Evolutionary conservation across 2,329 filamentous ascomycete species (phyloP).

Genomic region (Aspergillus aculeatus): DNA sequence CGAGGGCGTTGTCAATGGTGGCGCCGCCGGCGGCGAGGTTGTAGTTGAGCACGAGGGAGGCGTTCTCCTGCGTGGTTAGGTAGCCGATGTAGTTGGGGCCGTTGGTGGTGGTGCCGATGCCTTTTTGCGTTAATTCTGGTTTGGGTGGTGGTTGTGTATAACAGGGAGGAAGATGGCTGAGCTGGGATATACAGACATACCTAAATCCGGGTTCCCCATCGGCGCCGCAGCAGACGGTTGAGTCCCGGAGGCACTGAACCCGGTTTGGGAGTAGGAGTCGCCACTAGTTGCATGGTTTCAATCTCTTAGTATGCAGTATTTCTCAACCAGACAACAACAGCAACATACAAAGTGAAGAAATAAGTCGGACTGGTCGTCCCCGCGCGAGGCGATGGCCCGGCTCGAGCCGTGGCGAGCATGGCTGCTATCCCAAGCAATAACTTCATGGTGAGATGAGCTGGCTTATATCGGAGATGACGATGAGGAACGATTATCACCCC

Average conservation of each 20-base stretch:
- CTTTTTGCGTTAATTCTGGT: slow-evolving; percentile 10
- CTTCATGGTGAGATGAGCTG: neutral
- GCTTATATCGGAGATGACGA: neutral
- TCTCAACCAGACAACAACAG: no score
- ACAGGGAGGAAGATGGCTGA: no score
- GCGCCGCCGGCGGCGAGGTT: slow-evolving; percentile 58
- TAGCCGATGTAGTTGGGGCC: slow-evolving; percentile 56
- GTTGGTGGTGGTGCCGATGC: slow-evolving; percentile 50
- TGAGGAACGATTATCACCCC: no score
- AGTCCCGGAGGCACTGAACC: slow-evolving; percentile 54
- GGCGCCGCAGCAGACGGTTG: slow-evolving; percentile 57
- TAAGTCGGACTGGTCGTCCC: slow-evolving; percentile 25
- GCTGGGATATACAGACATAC: slow-evolving; percentile 8
- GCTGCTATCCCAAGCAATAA: neutral
- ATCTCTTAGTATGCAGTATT: no score
- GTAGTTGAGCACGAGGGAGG: slow-evolving; percentile 50
- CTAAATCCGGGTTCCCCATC: slow-evolving; percentile 58
- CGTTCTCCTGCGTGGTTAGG: slow-evolving; percentile 50
- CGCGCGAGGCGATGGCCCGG: slow-evolving; percentile 16
- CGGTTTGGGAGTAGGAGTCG: slow-evolving; percentile 60
- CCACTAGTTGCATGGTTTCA: slow-evolving; percentile 40
- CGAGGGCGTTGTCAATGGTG: slow-evolving; percentile 52
- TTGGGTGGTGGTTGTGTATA: neutral
- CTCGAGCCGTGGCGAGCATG: slow-evolving; percentile 16
- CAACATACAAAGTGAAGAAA: slow-evolving; percentile 44